phyloP scores from a whole-genome alignment of 2,329 filamentous ascomycete species.

The Zymoseptoria crescenta region DNA sequence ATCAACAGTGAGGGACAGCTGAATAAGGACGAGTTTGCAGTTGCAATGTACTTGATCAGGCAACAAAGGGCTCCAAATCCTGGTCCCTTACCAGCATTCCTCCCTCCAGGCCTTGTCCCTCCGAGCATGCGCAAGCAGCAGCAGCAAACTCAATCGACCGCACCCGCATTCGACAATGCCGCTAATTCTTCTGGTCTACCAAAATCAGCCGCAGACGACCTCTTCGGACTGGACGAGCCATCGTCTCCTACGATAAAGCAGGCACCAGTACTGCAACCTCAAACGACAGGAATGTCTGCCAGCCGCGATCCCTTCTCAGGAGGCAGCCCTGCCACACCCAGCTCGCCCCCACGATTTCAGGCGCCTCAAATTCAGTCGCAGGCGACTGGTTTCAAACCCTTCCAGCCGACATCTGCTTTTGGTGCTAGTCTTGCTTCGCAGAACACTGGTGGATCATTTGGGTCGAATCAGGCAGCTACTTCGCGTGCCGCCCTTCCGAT shows the following conservation, averaged over 20 bases:
- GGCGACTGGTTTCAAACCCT: constrained; percentile 65
- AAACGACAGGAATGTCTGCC: constrained; percentile 67
- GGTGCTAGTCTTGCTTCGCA: constrained; percentile 74
- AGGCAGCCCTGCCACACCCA: constrained; percentile 43
- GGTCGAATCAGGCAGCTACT: constrained; percentile 19
- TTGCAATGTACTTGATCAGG: constrained; percentile 94
- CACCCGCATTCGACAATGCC: constrained; percentile 46
- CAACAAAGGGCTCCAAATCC: constrained; percentile 72
- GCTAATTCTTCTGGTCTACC: constrained; percentile 43
- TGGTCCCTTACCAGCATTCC: constrained; percentile 60
- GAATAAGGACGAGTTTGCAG: constrained; percentile 84
- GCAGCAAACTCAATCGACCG: constrained; percentile 43
- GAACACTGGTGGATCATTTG: constrained; percentile 56
- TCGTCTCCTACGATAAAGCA: constrained; percentile 37
- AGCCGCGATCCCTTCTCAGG: constrained; percentile 54
- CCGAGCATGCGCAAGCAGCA: constrained; percentile 68
- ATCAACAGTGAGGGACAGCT: constrained; percentile 84
- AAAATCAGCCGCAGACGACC: constrained; percentile 82
- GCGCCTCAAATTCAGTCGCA: constrained; percentile 9
- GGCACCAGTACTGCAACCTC: constrained; percentile 51
- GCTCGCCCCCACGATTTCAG: constrained; percentile 41
- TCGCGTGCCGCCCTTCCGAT: constrained; percentile 22
- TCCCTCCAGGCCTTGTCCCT: constrained; percentile 76
- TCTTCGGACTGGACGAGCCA: constrained; percentile 83
- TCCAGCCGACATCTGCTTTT: constrained; percentile 86